Conservation (phyloP, 1,139 yeast genomes). For the Scheffersomyces titani region DNA sequence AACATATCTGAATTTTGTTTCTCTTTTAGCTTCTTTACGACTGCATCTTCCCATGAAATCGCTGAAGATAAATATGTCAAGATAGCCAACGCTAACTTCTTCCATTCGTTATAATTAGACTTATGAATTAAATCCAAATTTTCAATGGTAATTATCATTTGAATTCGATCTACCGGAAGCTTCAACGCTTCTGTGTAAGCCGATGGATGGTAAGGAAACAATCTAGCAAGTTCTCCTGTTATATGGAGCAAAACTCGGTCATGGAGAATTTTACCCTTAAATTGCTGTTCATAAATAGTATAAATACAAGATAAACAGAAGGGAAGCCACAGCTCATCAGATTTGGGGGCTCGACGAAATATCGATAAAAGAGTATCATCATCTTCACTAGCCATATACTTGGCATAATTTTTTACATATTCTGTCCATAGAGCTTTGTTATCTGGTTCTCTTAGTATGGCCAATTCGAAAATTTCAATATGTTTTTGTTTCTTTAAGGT, state of each 20-base stretch:
- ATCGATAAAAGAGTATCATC: conserved; percentile 6
- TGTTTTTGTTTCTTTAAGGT: conserved; percentile 30
- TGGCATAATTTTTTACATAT: conserved; percentile 29
- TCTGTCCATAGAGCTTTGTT: conserved; percentile 28
- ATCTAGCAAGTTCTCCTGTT: conserved; percentile 17
- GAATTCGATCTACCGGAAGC: not conserved
- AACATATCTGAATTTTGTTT: conserved; percentile 11
- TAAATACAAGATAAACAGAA: conserved; percentile 35
- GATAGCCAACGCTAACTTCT: conserved; percentile 31
- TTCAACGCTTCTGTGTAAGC: conserved; percentile 27
- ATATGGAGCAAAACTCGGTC: conserved; percentile 12
- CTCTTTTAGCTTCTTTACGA: conserved; percentile 4
- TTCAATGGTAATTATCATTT: not conserved
- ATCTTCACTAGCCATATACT: conserved; percentile 14
- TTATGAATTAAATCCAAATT: not conserved
- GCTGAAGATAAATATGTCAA: conserved; percentile 18
- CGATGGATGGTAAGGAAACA: conserved; percentile 23
- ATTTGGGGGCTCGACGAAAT: not conserved
- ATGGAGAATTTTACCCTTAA: conserved; percentile 8
- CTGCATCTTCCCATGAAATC: not conserved
- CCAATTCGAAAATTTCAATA: conserved; percentile 28
- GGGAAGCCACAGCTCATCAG: conserved; percentile 16
- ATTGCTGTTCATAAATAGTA: conserved; percentile 17
- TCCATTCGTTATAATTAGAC: conserved; percentile 34
- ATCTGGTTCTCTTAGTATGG: conserved; percentile 16